Evolutionary conservation across 371 early-diverging fungal genomes (phyloP), one percentile per base, ranked within the genome.

Genomic region (Sporodiniella umbellata): DNA sequence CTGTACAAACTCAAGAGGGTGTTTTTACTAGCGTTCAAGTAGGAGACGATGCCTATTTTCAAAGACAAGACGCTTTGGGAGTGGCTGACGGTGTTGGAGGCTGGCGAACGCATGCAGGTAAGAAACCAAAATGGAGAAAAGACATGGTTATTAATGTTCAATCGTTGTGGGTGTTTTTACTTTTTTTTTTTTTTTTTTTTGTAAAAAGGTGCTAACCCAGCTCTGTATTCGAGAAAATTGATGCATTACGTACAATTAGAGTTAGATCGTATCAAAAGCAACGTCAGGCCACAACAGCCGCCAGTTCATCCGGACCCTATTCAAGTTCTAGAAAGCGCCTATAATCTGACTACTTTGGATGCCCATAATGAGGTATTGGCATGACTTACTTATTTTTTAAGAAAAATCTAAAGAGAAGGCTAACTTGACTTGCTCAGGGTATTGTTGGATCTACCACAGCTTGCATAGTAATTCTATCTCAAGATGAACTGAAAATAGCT

Each of bases 391-490:
- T n/a, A n/a, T n/a, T n/a, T n/a, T n/a, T n/a, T n/a, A n/a, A n/a
- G n/a, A n/a, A n/a, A n/a, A n/a, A n/a, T n/a, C n/a, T n/a, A n/a
- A n/a, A n/a, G n/a, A n/a, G n/a, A n/a, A n/a, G n/a, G n/a, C n/a
- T n/a, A n/a, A n/a, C n/a, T n/a, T n/a, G n/a, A n/a, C n/a, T n/a
- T n/a, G n/a, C n/a, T n/a, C n/a, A 86, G 80, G 79, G 81, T 19
- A 64, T 89, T 31, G 80, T 90, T 18, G 96, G 96, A 2, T 90
- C 92, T n/a, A 85, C 91, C 8, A 96, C 96, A 6, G 94, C 93
- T 0, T 81, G 90, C 59, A 62, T 94, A 35, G 92, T 81, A n/a
- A 68, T 95, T 4, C 64, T 95, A 51, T 71, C 89, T 28, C 87
- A 91, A 53, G 89, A 94, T 56, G 94, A 94, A 67, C 75, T 96